Evolutionary conservation across 768 basidiomycete species (phyloP).

Genomic region (Infundibulicybe gibba): DNA sequence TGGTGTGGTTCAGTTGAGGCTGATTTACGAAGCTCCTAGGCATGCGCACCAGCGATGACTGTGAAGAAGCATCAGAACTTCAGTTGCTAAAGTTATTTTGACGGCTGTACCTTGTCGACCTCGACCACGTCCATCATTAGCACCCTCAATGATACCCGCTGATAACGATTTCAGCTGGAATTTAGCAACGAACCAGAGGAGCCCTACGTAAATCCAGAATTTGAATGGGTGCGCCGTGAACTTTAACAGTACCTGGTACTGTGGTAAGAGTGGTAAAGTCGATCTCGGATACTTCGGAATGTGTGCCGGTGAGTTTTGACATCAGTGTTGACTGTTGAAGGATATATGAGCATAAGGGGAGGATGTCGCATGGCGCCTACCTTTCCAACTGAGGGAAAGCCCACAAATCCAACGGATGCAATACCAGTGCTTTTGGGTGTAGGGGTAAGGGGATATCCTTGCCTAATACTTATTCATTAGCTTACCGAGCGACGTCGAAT

Average conservation of each 20-base stretch:
- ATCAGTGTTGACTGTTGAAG: constrained; percentile 81
- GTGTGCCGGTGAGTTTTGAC: constrained; percentile 95
- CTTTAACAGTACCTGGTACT: constrained; percentile 90
- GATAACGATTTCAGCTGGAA: constrained; percentile 4
- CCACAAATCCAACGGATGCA: constrained; percentile 92
- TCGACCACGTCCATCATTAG: constrained; percentile 92
- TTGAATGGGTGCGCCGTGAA: constrained; percentile 95
- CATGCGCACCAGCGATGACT: constrained; percentile 74
- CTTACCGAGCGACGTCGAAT: constrained; percentile 85
- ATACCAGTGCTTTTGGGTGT: constrained; percentile 72
- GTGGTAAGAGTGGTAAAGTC: constrained; percentile 97
- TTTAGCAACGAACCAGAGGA: background rate
- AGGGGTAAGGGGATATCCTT: background rate
- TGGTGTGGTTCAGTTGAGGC: constrained; percentile 7
- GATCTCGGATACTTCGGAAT: constrained; percentile 93
- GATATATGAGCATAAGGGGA: background rate
- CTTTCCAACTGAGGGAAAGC: constrained; percentile 95
- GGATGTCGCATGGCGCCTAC: constrained; percentile 27
- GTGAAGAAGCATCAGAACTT: background rate
- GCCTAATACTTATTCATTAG: too few species aligned
- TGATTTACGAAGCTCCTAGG: constrained; percentile 5
- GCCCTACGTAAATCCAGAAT: constrained; percentile 85
- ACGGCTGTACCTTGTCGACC: constrained; percentile 79
- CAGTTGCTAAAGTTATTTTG: constrained; percentile 15
- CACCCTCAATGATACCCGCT: constrained; percentile 98